Conservation (phyloP, 2,329 filamentous ascomycete genomes). For the Tolypocladium ophioglossoides region DNA sequence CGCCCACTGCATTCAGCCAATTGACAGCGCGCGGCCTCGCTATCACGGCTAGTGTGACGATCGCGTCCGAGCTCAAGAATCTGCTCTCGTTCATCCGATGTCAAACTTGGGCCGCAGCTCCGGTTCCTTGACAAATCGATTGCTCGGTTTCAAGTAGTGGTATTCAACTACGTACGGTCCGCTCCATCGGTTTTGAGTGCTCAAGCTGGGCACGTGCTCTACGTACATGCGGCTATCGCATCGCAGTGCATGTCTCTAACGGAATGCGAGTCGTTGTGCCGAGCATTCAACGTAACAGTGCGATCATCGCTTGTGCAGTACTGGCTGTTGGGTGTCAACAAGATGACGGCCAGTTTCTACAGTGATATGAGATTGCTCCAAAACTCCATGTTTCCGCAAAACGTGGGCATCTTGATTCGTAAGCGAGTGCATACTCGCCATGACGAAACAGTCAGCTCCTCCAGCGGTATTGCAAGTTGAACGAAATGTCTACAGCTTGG, state of each 20-base stretch:
- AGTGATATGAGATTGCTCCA: neutral
- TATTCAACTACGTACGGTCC: no score
- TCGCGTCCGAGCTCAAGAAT: neutral
- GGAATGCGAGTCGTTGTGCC: neutral
- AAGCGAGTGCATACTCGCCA: neutral
- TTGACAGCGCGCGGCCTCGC: neutral
- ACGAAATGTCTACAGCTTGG: neutral
- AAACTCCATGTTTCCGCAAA: neutral
- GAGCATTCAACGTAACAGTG: no score
- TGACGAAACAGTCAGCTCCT: neutral
- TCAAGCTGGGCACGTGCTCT: neutral
- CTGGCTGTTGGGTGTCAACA: neutral
- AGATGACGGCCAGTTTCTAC: neutral
- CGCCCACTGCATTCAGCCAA: neutral
- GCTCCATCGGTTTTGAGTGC: neutral
- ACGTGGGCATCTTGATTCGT: neutral
- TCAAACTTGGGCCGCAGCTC: neutral
- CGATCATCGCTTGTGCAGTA: neutral
- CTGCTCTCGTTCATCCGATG: neutral
- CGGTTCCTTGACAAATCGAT: neutral
- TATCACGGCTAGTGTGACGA: neutral
- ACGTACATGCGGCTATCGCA: neutral
- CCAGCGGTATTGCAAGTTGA: neutral
- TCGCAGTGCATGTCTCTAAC: neutral
- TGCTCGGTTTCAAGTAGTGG: neutral